These are phyloP conservation scores for Termitomyces sp. DNA, from an alignment of 768 basidiomycete genomes.

Conservation along the genomic window DNA sequence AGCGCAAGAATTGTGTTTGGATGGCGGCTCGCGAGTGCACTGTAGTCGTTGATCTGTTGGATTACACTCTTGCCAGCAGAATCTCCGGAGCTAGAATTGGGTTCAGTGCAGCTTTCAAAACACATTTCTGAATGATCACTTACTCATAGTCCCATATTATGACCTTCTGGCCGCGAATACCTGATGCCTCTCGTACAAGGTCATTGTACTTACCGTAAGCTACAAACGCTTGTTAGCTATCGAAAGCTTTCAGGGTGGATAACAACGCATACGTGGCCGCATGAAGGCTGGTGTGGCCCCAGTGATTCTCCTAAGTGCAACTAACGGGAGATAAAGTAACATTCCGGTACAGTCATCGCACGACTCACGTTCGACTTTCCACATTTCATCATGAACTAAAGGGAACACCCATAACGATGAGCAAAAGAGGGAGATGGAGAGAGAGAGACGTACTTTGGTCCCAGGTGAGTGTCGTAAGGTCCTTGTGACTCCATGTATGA, in stretches of 20 bases:
- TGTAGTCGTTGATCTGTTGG: conserved; percentile 24
- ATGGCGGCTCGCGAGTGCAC: conserved; percentile 18
- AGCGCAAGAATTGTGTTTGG: conserved; percentile 32
- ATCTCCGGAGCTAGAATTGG: conserved; percentile 28
- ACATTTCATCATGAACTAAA: conserved; percentile 12
- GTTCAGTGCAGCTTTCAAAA: neutral
- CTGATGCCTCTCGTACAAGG: conserved; percentile 14
- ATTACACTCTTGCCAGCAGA: conserved; percentile 23
- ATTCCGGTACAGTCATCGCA: neutral
- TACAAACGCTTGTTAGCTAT: neutral
- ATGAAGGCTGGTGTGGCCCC: conserved; percentile 18
- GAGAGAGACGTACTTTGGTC: conserved; percentile 18
- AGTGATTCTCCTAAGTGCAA: conserved; percentile 14
- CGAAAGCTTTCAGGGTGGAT: neutral
- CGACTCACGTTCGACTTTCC: conserved; percentile 11
- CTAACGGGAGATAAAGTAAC: neutral
- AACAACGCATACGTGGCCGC: conserved; percentile 15
- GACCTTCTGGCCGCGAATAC: conserved; percentile 14
- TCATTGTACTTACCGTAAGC: conserved; percentile 20
- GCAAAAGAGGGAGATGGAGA: neutral
- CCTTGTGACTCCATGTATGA: conserved; percentile 29
- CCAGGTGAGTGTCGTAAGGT: conserved; percentile 22
- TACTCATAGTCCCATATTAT: conserved; percentile 35
- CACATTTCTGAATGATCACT: neutral
- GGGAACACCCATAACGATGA: neutral